Conservation (phyloP, 257 asterid genomes). For the Nicotiana undulata region DNA sequence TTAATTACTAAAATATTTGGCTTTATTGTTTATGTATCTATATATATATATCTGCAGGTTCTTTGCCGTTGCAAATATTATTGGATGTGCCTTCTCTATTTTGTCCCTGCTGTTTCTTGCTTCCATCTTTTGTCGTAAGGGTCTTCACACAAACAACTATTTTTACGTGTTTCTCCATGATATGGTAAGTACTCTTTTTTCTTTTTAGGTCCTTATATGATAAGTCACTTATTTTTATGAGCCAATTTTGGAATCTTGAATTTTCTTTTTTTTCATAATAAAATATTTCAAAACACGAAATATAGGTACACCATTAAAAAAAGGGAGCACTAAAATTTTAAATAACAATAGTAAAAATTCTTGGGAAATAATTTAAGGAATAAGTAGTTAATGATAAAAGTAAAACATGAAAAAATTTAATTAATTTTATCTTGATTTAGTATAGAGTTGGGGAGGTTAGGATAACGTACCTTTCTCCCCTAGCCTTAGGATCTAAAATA, state of each 20-base stretch:
- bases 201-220: neutral
- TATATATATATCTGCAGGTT: slow-evolving; percentile 29
- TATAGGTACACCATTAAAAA: too few species aligned
- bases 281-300: too few species aligned
- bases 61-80: slow-evolving; percentile 47
- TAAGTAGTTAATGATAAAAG: too few species aligned
- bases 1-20: neutral
- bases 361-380: too few species aligned
- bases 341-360: too few species aligned
- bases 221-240: neutral
- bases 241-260: too few species aligned
- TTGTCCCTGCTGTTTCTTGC: slow-evolving; percentile 24
- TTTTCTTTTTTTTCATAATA: too few species aligned
- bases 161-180: slow-evolving; percentile 61
- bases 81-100: slow-evolving; percentile 32
- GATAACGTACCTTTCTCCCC: neutral
- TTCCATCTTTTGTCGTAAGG: slow-evolving; percentile 21
- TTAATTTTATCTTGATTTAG: too few species aligned
- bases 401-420: too few species aligned
- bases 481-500: neutral
- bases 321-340: too few species aligned
- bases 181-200: slow-evolving; percentile 31
- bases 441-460: neutral
- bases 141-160: slow-evolving; percentile 16
- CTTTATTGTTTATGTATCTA: neutral